Conservation (phyloP, 225 moss, liverwort and hornwort species). For the Polytrichum commune region DNA sequence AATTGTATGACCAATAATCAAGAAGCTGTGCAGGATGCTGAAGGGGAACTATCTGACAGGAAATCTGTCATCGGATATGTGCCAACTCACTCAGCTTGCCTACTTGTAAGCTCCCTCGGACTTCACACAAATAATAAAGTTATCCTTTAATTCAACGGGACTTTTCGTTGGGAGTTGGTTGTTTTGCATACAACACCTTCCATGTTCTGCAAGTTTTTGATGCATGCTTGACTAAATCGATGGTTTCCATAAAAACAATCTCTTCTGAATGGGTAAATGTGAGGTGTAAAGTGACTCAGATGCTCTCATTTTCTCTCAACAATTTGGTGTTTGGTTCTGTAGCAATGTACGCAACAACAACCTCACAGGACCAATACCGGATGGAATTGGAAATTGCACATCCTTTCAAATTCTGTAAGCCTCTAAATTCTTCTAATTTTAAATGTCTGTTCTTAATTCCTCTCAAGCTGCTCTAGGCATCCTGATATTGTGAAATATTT, state of each 20-base stretch:
- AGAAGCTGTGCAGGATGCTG: slow-evolving; percentile 33
- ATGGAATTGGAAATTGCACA: slow-evolving; percentile 60
- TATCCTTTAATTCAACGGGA: too few relatives aligned
- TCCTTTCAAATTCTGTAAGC: slow-evolving; percentile 53
- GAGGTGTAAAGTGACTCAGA: too few relatives aligned
- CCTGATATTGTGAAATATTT: not conserved
- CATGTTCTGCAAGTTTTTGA: too few relatives aligned
- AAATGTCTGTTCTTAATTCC: too few relatives aligned
- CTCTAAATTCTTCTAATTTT: not conserved
- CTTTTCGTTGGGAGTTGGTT: too few relatives aligned
- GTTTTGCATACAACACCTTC: too few relatives aligned
- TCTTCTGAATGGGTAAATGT: too few relatives aligned
- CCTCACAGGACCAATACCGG: slow-evolving; percentile 51
- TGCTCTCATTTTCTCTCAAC: not conserved
- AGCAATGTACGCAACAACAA: slow-evolving; percentile 56
- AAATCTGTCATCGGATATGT: slow-evolving; percentile 53
- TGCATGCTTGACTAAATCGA: too few relatives aligned
- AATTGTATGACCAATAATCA: not conserved
- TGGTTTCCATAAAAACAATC: too few relatives aligned
- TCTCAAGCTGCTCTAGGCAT: too few relatives aligned
- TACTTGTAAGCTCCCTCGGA: slow-evolving; percentile 35
- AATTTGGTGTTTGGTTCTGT: slow-evolving; percentile 13
- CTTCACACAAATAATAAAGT: too few relatives aligned
- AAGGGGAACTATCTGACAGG: slow-evolving; percentile 50
- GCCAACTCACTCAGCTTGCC: slow-evolving; percentile 52